Conservation (phyloP, 371 early-diverging fungal species). For the Synchytrium microbalum region DNA sequence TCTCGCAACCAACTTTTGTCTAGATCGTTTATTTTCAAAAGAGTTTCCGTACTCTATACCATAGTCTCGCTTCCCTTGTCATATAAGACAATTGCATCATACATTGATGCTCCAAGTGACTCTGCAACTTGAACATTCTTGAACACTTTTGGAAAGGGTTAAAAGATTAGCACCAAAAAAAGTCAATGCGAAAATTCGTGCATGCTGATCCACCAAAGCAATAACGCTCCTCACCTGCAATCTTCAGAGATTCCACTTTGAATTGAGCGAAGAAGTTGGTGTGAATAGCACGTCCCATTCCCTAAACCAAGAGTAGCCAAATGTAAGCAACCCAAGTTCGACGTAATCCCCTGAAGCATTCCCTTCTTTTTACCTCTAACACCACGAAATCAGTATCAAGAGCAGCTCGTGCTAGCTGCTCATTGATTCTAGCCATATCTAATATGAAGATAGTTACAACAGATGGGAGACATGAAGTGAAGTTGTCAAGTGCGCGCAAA, state of each 20-base stretch:
- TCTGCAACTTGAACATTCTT: conserved; percentile 59
- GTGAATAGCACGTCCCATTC: conserved; percentile 60
- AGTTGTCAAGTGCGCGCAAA: not conserved
- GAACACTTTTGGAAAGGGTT: conserved; percentile 45
- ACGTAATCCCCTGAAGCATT: too few relatives aligned
- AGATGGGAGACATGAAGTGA: not conserved
- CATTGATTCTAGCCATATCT: conserved; percentile 51
- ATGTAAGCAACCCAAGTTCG: not conserved
- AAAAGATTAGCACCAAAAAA: too few relatives aligned
- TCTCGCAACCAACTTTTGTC: too few relatives aligned
- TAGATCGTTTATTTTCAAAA: too few relatives aligned
- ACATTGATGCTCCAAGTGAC: conserved; percentile 52
- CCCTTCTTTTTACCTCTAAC: conserved; percentile 45
- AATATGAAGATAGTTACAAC: not conserved
- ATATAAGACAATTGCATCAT: conserved; percentile 48
- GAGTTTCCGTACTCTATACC: too few relatives aligned
- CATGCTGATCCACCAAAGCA: too few relatives aligned
- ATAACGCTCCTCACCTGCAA: conserved; percentile 37
- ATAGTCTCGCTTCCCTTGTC: too few relatives aligned
- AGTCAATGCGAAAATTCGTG: too few relatives aligned
- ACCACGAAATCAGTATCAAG: conserved; percentile 55
- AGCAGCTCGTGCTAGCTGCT: conserved; percentile 38
- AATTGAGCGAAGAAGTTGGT: conserved; percentile 59
- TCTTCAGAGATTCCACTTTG: conserved; percentile 54
- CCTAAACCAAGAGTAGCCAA: conserved; percentile 15